Percentiles rank a stretch among this genome's conserved stretches.
phyloP scores from a whole-genome alignment of 2,329 filamentous ascomycete genomes.

The Didymella glomerata region DNA sequence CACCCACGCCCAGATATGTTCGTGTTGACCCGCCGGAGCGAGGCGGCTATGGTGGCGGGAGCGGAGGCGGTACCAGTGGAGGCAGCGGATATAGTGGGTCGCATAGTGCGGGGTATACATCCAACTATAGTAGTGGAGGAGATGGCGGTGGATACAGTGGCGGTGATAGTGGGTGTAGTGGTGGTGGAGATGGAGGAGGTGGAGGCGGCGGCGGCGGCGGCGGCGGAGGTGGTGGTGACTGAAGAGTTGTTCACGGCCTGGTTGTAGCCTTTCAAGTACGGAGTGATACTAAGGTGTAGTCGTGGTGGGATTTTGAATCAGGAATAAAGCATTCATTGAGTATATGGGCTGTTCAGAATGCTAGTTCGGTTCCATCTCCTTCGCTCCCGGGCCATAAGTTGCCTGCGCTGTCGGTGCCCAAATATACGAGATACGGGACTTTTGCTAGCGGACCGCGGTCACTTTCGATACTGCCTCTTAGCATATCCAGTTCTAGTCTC shows the following conservation, averaged over 20 bases:
- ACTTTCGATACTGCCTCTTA: background rate
- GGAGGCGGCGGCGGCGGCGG: slow-evolving; percentile 6
- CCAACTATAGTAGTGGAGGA: background rate
- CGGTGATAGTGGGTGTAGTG: slow-evolving; percentile 6
- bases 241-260: too few species aligned
- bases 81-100: background rate
- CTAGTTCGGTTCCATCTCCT: slow-evolving; percentile 12
- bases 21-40: slow-evolving; percentile 3
- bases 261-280: background rate
- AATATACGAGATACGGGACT: slow-evolving; percentile 26
- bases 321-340: background rate
- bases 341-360: slow-evolving; percentile 1
- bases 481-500: background rate
- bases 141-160: slow-evolving; percentile 4
- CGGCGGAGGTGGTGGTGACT: background rate
- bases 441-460: slow-evolving; percentile 10
- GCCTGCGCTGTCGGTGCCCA: slow-evolving; percentile 18
- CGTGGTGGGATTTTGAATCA: too few species aligned
- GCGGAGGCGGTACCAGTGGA: background rate
- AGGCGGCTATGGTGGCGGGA: background rate
- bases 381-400: slow-evolving; percentile 15
- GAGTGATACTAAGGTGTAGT: background rate
- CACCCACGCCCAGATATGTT: background rate
- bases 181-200: slow-evolving; percentile 15
- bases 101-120: background rate